Conservation (phyloP, 75 land plant genomes). For the Cupressus sempervirens region DNA sequence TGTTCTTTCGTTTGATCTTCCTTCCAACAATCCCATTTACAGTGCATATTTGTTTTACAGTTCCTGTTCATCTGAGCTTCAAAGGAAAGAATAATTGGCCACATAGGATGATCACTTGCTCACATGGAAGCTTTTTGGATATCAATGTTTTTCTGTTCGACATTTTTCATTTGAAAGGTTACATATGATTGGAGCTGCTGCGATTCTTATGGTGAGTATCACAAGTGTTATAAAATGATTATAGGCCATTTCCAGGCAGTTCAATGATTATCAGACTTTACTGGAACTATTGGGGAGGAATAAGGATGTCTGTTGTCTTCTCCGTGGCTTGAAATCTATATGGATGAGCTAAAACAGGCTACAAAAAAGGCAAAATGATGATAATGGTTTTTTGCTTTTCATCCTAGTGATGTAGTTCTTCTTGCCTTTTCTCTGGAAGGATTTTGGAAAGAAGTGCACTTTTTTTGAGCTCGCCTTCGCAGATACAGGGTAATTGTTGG, state of each 20-base stretch:
- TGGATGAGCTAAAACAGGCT: not conserved
- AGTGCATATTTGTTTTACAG: not conserved
- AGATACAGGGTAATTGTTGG: not conserved
- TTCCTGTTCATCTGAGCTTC: not conserved
- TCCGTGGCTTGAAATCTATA: not conserved
- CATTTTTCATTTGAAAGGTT: not conserved
- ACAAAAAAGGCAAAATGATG: not conserved
- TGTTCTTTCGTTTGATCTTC: not conserved
- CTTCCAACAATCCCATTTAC: not conserved
- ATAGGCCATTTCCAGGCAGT: not conserved
- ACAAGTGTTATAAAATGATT: not conserved
- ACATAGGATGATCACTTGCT: not conserved
- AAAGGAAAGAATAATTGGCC: not conserved
- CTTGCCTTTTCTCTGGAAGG: not conserved
- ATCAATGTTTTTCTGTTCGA: not conserved
- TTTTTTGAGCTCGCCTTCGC: not conserved
- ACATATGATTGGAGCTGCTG: not conserved
- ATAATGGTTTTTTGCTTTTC: not conserved
- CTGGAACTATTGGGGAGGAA: no score
- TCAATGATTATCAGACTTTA: not conserved
- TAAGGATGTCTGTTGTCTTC: not conserved
- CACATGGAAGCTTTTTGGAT: not conserved
- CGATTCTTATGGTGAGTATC: not conserved
- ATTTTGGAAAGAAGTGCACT: no score
- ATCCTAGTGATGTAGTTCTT: not conserved